Evolutionary conservation across 768 basidiomycete genomes (phyloP), one percentile per base, ranked within the genome.

Genomic region (Boletellus emodensis): DNA sequence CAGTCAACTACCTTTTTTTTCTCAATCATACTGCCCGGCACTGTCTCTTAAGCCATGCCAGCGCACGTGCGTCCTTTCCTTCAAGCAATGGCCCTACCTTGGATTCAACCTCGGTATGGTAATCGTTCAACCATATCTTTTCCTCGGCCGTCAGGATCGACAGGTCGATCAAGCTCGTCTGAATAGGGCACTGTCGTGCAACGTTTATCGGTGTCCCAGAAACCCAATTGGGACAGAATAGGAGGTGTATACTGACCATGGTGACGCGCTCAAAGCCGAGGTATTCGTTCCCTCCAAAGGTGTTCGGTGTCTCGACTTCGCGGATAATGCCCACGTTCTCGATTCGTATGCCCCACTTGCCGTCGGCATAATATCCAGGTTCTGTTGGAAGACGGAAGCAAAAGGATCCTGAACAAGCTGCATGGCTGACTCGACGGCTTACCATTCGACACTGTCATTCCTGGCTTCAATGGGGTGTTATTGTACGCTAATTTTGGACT

Each of bases 351-450:
- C 94, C 95, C 61, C 85, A 98, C 40, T 77, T 72, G 2, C 94
- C 95, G 59, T 97, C 94, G 8, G 82, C 83, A 64, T 96, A 96
- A 66, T 87, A 95, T 9, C 94, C 93, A 1, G 94, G 94, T 57
- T 95, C 94, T 82, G 32, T 53, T 33, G 14, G 26, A 17, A 44
- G 28, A 10, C 7, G 10, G 1, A 26, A 34, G 39, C 0, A 15
- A 22, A 24, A 30, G 22, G 17, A 13, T 24, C 40, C 14, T 36
- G n/a, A 43, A 17, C 30, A 24, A 44, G 8, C 1, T 13, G 4
- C 28, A 42, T 18, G 1, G 6, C 7, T 14, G 37, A 4, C 3
- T 33, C 4, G 24, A 30, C 39, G 8, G 24, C 69, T 37, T 49
- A 80, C 82, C 81, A 61, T 97, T 96, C 0, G 92, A 93, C 22